Evolutionary conservation across 257 asterid genomes (phyloP).

Genomic region (Solanum bukasovii): DNA sequence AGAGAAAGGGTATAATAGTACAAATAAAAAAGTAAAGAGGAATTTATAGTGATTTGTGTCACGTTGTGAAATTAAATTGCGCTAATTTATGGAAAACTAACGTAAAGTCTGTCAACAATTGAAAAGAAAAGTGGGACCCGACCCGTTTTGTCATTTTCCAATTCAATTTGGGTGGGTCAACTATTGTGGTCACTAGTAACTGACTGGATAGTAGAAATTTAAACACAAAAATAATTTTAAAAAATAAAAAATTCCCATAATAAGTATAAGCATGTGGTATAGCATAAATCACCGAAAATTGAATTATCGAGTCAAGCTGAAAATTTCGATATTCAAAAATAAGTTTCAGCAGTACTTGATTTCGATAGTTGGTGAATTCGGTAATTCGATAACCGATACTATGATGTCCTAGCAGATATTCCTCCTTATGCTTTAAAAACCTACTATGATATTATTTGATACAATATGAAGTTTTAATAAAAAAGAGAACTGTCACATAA

Average conservation of each 20-base stretch:
- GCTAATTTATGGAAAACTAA: not conserved
- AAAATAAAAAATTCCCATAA: too few relatives aligned
- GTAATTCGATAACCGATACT: not conserved
- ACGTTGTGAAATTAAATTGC: not conserved
- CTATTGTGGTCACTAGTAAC: not conserved
- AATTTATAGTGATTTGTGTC: not conserved
- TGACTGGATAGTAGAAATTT: not conserved
- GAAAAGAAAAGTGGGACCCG: not conserved
- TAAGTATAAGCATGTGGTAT: not conserved
- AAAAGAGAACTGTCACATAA: too few relatives aligned
- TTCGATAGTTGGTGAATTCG: not conserved
- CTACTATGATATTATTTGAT: too few relatives aligned
- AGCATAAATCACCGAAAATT: not conserved
- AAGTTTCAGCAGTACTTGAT: not conserved
- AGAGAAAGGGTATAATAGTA: not conserved
- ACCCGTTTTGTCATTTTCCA: not conserved
- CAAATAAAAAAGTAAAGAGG: not conserved
- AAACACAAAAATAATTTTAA: not conserved
- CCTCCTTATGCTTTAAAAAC: not conserved
- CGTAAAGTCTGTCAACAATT: not conserved
- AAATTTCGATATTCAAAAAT: too few relatives aligned
- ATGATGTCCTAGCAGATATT: not conserved
- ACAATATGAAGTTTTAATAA: not conserved
- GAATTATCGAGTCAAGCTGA: not conserved
- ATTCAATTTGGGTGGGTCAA: not conserved